These are phyloP conservation scores for Syzygium grande DNA, from an alignment of 345 rosid species.

Conservation along the genomic window DNA sequence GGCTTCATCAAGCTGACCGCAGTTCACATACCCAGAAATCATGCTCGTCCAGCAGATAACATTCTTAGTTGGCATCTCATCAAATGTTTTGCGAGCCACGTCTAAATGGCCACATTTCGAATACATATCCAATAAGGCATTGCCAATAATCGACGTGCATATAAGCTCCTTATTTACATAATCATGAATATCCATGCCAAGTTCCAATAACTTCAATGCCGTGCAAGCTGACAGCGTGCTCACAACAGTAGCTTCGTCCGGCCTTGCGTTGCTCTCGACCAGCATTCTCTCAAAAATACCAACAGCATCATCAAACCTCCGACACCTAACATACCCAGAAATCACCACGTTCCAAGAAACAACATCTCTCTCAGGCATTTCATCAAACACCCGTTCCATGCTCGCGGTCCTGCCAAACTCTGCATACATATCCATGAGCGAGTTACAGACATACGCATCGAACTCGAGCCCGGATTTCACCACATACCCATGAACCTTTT, in stretches of 20 bases:
- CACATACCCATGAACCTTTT: constrained; percentile 44
- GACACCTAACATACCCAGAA: constrained; percentile 38
- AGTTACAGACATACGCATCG: constrained; percentile 55
- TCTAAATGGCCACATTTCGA: constrained; percentile 56
- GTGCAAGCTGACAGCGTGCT: constrained; percentile 70
- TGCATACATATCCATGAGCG: constrained; percentile 62
- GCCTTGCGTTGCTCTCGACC: constrained; percentile 25
- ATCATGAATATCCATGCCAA: constrained; percentile 43
- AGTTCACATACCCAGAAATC: constrained; percentile 51
- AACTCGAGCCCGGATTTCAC: constrained; percentile 45
- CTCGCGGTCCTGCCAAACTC: constrained; percentile 23
- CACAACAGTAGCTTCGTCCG: constrained; percentile 58
- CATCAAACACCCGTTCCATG: constrained; percentile 47
- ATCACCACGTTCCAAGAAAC: constrained; percentile 74
- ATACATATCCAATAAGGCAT: constrained; percentile 65
- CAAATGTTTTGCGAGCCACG: constrained; percentile 37
- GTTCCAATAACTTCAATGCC: constrained; percentile 32
- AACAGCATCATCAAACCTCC: constrained; percentile 48
- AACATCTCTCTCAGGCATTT: constrained; percentile 57
- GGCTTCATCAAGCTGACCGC: constrained; percentile 45
- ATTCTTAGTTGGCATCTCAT: constrained; percentile 38
- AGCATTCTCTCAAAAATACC: constrained; percentile 35
- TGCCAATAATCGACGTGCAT: constrained; percentile 40
- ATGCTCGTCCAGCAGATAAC: constrained; percentile 74
- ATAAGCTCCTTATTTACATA: constrained; percentile 29